Evolutionary conservation across 306 rosid genomes (phyloP).

Genomic region (Lathyrus oleraceus): DNA sequence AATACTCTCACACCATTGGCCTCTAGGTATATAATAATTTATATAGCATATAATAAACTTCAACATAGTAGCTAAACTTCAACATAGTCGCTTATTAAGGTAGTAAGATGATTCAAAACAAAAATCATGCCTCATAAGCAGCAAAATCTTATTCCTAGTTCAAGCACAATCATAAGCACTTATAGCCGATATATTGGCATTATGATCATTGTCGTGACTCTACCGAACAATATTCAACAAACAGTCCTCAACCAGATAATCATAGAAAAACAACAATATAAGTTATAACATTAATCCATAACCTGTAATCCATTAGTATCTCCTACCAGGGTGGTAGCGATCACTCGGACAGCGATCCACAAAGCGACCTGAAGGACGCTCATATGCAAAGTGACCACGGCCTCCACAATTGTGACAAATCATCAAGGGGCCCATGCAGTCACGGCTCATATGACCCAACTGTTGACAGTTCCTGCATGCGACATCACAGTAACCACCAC

Average conservation of each 20-base stretch:
- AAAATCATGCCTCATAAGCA: constrained; percentile 14
- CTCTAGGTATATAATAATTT: too few relatives aligned
- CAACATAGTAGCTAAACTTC: too few relatives aligned
- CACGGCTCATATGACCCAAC: constrained; percentile 94
- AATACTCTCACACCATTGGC: too few relatives aligned
- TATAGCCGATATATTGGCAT: constrained; percentile 29
- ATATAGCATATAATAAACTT: too few relatives aligned
- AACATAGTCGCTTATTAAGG: background rate
- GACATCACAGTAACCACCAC: constrained; percentile 67
- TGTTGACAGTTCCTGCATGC: constrained; percentile 94
- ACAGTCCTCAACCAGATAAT: constrained; percentile 3
- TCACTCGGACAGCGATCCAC: constrained; percentile 88
- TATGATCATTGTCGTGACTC: constrained; percentile 21
- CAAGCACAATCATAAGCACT: constrained; percentile 31
- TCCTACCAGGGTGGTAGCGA: constrained; percentile 66
- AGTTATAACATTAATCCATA: constrained; percentile 10
- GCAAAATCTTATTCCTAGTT: constrained; percentile 37
- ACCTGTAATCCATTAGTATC: constrained; percentile 61
- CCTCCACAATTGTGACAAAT: constrained; percentile 98
- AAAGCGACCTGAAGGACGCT: constrained; percentile 94
- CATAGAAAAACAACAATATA: constrained; percentile 18
- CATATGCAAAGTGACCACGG: constrained; percentile 92
- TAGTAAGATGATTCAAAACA: constrained; percentile 5
- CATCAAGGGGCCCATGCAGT: constrained; percentile 95
- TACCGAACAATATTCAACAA: constrained; percentile 30